A percentile compares a stretch with the other conserved stretches of the same genome.
These are phyloP conservation scores for Globisporangium emineosum DNA, from an alignment of 352 stramenopile genomes.

Conservation along the genomic window DNA sequence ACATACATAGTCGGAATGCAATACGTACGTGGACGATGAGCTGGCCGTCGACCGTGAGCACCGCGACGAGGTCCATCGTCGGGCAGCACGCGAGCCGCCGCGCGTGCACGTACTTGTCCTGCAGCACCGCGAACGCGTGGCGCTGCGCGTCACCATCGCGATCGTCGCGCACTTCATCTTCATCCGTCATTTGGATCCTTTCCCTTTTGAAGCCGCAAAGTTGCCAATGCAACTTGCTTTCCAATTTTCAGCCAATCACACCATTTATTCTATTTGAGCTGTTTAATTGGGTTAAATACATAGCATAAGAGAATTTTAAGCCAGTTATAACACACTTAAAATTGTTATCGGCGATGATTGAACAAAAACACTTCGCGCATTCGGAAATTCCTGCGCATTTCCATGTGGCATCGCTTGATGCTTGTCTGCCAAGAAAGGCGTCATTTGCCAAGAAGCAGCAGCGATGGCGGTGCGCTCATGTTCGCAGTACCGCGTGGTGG, in stretches of 20 bases:
- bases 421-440: not conserved
- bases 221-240: not conserved
- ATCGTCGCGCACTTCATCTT: constrained; percentile 12
- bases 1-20: too few relatives aligned
- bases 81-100: constrained; percentile 52
- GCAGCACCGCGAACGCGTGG: constrained; percentile 57
- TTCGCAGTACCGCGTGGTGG: constrained; percentile 26
- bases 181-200: constrained; percentile 4
- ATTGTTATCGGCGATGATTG: not conserved
- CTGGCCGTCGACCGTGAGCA: constrained; percentile 65
- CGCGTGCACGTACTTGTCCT: constrained; percentile 67
- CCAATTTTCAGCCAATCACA: not conserved
- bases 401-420: not conserved
- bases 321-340: not conserved
- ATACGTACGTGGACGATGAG: constrained; percentile 68
- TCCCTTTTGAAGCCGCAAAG: not conserved
- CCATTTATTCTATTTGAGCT: not conserved
- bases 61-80: constrained; percentile 75
- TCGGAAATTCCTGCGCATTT: not conserved
- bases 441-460: not conserved
- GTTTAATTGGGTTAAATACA: not conserved
- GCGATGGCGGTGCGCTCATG: not conserved
- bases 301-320: not conserved
- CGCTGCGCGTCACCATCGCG: not conserved
- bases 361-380: not conserved